A percentile compares a stretch with the other conserved stretches of the same genome.
Evolutionary conservation across 805 yeast species (phyloP).

Genomic region (Metschnikowia noctiluminum): DNA sequence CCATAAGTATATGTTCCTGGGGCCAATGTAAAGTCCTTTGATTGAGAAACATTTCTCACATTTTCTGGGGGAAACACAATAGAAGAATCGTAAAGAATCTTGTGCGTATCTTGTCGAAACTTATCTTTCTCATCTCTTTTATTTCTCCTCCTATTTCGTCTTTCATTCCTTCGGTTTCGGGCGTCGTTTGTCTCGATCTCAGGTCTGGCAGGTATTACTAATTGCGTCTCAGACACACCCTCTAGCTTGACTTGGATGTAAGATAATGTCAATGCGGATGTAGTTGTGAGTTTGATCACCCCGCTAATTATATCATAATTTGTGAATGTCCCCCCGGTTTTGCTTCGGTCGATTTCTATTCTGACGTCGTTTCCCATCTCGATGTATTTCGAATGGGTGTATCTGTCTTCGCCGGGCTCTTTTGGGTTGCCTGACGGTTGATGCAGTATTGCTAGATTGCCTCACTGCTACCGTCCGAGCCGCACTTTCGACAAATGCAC

Average conservation of each 20-base stretch:
- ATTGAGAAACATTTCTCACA: constrained; percentile 40
- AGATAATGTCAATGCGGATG: constrained; percentile 41
- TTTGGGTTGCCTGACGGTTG: not conserved
- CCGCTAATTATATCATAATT: constrained; percentile 46
- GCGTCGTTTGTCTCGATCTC: not conserved
- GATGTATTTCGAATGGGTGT: not conserved
- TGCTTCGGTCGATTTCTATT: constrained; percentile 28
- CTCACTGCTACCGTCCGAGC: not conserved
- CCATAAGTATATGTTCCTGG: constrained; percentile 52
- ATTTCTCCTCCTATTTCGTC: constrained; percentile 13
- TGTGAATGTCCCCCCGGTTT: constrained; percentile 40
- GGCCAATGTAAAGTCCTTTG: constrained; percentile 44
- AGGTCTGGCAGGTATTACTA: constrained; percentile 25
- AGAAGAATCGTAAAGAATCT: constrained; percentile 45
- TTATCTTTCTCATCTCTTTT: constrained; percentile 15
- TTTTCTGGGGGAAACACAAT: constrained; percentile 54
- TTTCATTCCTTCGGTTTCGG: not conserved
- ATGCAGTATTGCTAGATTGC: constrained; percentile 8
- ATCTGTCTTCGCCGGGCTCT: not conserved
- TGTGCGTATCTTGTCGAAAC: constrained; percentile 38
- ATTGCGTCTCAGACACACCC: constrained; percentile 42
- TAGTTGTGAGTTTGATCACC: constrained; percentile 34
- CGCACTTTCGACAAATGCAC: constrained; percentile 3
- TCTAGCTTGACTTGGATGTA: constrained; percentile 51
- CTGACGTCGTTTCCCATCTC: constrained; percentile 24